Base-by-base conservation (phyloP, 192 early-diverging fungal genomes). In the Lunasporangiospora selenospora region DNA sequence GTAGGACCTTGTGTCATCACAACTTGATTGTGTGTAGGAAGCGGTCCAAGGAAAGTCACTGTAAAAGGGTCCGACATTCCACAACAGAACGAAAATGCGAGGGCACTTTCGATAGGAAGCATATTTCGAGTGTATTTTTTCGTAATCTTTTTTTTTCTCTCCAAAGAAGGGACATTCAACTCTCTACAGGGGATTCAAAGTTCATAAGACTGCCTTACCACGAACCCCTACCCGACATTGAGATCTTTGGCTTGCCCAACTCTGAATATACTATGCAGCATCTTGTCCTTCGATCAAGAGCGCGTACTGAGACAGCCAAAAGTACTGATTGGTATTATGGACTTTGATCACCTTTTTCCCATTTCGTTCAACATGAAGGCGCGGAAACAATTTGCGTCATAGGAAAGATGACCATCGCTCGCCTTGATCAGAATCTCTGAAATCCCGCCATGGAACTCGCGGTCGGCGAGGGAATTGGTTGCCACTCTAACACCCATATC, bases 171-270 rank as follows among this genome's bases (percentile, higher is more conserved):
- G n/a, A n/a, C n/a, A n/a, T n/a, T n/a, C n/a, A n/a, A n/a, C n/a
- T n/a, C n/a, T n/a, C n/a, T n/a, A n/a, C n/a, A n/a, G n/a, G n/a
- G n/a, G n/a, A n/a, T n/a, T n/a, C n/a, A n/a, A n/a, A n/a, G n/a
- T n/a, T n/a, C n/a, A n/a, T n/a, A n/a, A n/a, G n/a, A n/a, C n/a
- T n/a, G n/a, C n/a, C n/a, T n/a, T n/a, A n/a, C n/a, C n/a, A n/a
- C 3, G 27, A 29, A 21, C 16, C 18, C 33, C 15, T 61, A 61
- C 57, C 66, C 47, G 58, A 57, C 39, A 71, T 56, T 57, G 3
- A 48, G 39, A 27, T 70, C 52, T 26, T 70, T 70, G 44, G 67
- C 61, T 59, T 3, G 67, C 67, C 59, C 67, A 71, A 8, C 42
- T 26, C 19, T 71, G 53, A 26, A 71, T 71, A 41, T 71, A 62